A percentile compares a stretch with the other conserved stretches of the same genome.
phyloP scores from a whole-genome alignment of 179 eudicot species.

The Beta corolliflora region DNA sequence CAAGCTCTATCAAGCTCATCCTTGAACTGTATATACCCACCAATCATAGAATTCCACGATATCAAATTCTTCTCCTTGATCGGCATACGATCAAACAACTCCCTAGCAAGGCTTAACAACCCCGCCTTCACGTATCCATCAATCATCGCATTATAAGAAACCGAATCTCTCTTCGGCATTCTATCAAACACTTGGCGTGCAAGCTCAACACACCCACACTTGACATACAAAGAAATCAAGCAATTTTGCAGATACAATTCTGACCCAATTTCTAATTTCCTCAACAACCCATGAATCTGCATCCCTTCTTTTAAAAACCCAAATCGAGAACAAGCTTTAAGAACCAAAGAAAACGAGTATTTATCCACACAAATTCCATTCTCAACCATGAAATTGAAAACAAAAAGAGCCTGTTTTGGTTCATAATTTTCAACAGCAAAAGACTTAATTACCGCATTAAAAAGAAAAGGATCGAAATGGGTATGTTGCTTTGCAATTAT shows the following conservation, averaged over 20 bases:
- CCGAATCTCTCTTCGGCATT: slow-evolving; percentile 53
- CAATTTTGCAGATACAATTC: slow-evolving; percentile 66
- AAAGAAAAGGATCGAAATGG: slow-evolving; percentile 52
- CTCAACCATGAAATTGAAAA: slow-evolving; percentile 49
- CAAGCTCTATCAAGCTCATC: slow-evolving; percentile 51
- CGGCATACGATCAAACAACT: slow-evolving; percentile 61
- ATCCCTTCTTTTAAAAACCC: slow-evolving; percentile 54
- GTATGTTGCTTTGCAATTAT: neutral
- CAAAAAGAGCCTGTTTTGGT: slow-evolving; percentile 38
- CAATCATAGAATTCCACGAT: slow-evolving; percentile 73
- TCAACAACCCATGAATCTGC: slow-evolving; percentile 76
- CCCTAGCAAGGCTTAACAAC: slow-evolving; percentile 46
- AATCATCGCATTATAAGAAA: slow-evolving; percentile 68
- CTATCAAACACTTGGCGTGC: slow-evolving; percentile 70
- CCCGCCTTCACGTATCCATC: slow-evolving; percentile 77
- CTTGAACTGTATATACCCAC: slow-evolving; percentile 49
- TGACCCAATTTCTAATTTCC: slow-evolving; percentile 52
- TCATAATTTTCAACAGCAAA: slow-evolving; percentile 48
- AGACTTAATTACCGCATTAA: slow-evolving; percentile 64
- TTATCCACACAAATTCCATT: slow-evolving; percentile 56
- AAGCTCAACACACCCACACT: slow-evolving; percentile 45
- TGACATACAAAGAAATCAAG: slow-evolving; percentile 57
- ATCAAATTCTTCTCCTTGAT: slow-evolving; percentile 53
- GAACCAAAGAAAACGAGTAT: slow-evolving; percentile 62
- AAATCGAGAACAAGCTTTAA: slow-evolving; percentile 64